Percentiles rank a stretch among this genome's conserved stretches.
phyloP scores from a whole-genome alignment of 208 protist genomes.

The Zelonia costaricensis region DNA sequence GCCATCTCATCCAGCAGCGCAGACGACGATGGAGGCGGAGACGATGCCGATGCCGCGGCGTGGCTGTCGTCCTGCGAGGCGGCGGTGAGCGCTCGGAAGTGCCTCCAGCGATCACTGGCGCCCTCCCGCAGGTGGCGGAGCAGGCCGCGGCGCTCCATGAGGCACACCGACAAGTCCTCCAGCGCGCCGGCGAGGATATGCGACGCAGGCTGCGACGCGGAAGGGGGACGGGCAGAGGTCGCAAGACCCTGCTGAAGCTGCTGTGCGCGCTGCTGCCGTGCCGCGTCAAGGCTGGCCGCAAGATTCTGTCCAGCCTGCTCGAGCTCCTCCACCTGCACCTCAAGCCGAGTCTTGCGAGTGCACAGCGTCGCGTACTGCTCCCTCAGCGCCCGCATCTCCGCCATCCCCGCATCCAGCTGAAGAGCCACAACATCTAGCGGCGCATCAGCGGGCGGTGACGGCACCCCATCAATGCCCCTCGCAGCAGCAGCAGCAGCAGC shows the following conservation, averaged over 20 bases:
- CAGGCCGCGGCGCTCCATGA: constrained; percentile 9
- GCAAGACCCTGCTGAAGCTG: background rate
- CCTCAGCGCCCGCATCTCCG: constrained; percentile 11
- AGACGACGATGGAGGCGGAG: background rate
- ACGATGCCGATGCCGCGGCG: no score
- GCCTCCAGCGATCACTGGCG: background rate
- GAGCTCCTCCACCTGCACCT: constrained; percentile 3
- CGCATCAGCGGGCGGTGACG: background rate
- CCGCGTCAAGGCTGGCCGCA: background rate
- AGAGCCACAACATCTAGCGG: background rate
- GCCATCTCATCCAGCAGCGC: background rate
- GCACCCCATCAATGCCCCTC: background rate
- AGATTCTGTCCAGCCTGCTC: background rate
- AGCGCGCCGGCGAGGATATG: background rate
- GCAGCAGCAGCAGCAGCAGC: background rate
- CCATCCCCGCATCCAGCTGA: constrained; percentile 10
- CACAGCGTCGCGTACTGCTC: constrained; percentile 9
- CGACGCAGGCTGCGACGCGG: background rate
- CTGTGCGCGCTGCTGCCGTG: background rate
- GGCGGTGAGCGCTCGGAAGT: background rate
- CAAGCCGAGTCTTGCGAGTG: background rate
- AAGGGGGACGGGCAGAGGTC: background rate
- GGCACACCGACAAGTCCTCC: constrained; percentile 11
- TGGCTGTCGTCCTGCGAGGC: background rate
- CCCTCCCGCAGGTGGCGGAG: constrained; percentile 5